A percentile compares a stretch with the other conserved stretches of the same genome.
These are phyloP conservation scores for Wickerhamomyces queroliae DNA, from an alignment of 805 yeast species.

Conservation along the genomic window DNA sequence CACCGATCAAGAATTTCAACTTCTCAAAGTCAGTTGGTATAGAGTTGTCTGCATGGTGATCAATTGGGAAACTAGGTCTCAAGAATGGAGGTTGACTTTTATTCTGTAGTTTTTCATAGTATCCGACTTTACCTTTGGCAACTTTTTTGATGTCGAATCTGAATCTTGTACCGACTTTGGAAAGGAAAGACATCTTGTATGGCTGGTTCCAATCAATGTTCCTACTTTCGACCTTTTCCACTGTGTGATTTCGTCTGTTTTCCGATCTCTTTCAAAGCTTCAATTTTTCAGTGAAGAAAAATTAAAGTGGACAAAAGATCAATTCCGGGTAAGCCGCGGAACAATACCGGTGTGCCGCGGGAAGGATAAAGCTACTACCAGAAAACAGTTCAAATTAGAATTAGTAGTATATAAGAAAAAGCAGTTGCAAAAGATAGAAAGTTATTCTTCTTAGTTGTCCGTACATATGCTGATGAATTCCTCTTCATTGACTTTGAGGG, in stretches of 20 bases:
- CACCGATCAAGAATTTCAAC: conserved; percentile 67
- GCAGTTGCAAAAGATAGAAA: too few species aligned
- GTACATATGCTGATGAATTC: conserved; percentile 88
- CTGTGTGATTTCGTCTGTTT: too few species aligned
- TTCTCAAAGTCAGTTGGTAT: conserved; percentile 41
- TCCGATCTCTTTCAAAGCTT: too few species aligned
- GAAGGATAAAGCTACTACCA: too few species aligned
- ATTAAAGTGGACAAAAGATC: too few species aligned
- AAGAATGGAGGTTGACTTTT: conserved; percentile 31
- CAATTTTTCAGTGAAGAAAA: too few species aligned
- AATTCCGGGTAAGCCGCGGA: too few species aligned
- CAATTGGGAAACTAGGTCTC: conserved; percentile 26
- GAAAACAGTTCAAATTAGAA: too few species aligned
- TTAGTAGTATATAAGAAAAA: too few species aligned
- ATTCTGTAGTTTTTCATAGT: conserved; percentile 24
- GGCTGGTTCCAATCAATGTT: too few species aligned
- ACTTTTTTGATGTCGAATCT: conserved; percentile 24
- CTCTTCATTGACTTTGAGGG: conserved; percentile 62
- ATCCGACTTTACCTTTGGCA: conserved; percentile 24
- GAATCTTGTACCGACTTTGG: conserved; percentile 33
- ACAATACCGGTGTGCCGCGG: too few species aligned
- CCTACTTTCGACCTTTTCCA: too few species aligned
- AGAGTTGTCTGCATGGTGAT: conserved; percentile 23
- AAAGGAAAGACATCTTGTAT: conserved; percentile 13
- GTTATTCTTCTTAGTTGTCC: conserved; percentile 46